phyloP scores from a whole-genome alignment of 192 early-diverging fungal genomes.

The Phlyctochytrium arcticum region DNA sequence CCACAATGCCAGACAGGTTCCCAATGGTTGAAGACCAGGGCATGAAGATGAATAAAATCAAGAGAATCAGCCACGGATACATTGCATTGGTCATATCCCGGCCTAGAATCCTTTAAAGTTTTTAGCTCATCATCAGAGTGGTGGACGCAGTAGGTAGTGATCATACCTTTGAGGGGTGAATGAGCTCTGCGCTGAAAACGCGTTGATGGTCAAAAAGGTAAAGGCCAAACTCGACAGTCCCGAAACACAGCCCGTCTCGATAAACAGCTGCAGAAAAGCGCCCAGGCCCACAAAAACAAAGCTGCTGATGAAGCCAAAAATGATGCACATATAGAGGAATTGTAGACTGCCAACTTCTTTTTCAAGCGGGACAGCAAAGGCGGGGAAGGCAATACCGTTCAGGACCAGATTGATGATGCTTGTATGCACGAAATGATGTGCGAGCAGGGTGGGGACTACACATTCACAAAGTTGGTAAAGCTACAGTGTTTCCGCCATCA shows the following conservation, averaged over 20 bases:
- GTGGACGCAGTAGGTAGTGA: too few relatives aligned
- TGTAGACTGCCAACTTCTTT: not conserved
- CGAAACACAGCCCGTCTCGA: not conserved
- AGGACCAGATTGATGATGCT: not conserved
- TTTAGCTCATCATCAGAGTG: too few relatives aligned
- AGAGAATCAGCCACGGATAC: constrained; percentile 12
- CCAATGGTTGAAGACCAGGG: constrained; percentile 9
- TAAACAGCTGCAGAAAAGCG: not conserved
- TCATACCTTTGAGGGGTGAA: constrained; percentile 1
- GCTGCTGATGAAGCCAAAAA: not conserved
- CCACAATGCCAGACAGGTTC: constrained; percentile 7
- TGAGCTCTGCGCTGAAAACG: not conserved
- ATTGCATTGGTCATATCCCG: not conserved
- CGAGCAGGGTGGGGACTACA: constrained; percentile 7
- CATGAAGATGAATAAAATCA: not conserved
- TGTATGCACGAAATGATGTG: constrained; percentile 9
- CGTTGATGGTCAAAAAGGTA: constrained; percentile 12
- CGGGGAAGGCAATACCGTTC: constrained; percentile 6
- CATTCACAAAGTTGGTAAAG: not conserved
- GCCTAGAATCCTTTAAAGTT: not conserved
- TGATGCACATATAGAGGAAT: not conserved
- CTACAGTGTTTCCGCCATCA: not conserved
- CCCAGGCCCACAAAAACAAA: not conserved
- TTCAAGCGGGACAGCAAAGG: constrained; percentile 4
- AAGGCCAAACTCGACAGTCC: constrained; percentile 12